A percentile compares a stretch with the other conserved stretches of the same genome.
Conservation (phyloP, 371 early-diverging fungal genomes). For the Mucor lusitanicus region DNA sequence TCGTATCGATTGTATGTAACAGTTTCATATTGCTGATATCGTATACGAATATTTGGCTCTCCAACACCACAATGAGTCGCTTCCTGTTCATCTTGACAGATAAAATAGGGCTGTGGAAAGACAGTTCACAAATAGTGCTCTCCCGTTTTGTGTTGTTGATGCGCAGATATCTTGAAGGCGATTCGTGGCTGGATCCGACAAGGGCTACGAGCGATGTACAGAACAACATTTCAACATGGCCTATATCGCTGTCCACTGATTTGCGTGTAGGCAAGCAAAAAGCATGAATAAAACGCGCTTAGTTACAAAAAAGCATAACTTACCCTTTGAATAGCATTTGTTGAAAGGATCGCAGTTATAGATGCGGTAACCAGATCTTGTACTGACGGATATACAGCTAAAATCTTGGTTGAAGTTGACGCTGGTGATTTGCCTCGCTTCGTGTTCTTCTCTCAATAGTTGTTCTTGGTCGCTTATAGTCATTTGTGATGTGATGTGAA, state of each 20-base stretch:
- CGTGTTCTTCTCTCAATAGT: background rate
- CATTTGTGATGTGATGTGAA: background rate
- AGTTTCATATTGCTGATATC: conserved; percentile 97
- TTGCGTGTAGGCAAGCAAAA: background rate
- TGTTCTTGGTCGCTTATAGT: conserved; percentile 1
- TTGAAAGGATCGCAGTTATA: conserved; percentile 95
- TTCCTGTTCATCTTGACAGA: conserved; percentile 94
- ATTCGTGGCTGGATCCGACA: conserved; percentile 75
- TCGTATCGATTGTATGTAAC: conserved; percentile 92
- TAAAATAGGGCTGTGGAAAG: conserved; percentile 87
- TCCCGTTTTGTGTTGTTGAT: conserved; percentile 96
- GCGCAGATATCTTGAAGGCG: conserved; percentile 84
- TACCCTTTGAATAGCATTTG: conserved; percentile 77
- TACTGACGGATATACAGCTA: conserved; percentile 88
- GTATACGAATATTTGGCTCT: conserved; percentile 87
- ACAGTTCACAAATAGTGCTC: conserved; percentile 94
- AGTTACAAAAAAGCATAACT: background rate
- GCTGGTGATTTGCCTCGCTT: background rate
- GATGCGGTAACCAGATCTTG: conserved; percentile 83
- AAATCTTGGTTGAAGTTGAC: conserved; percentile 94
- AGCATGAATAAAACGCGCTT: background rate
- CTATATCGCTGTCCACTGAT: conserved; percentile 71
- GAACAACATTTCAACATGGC: conserved; percentile 93
- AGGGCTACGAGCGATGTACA: conserved; percentile 87
- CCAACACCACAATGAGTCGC: conserved; percentile 87